Conservation (phyloP, 2,329 filamentous ascomycete genomes). For the Botrytis fabae region DNA sequence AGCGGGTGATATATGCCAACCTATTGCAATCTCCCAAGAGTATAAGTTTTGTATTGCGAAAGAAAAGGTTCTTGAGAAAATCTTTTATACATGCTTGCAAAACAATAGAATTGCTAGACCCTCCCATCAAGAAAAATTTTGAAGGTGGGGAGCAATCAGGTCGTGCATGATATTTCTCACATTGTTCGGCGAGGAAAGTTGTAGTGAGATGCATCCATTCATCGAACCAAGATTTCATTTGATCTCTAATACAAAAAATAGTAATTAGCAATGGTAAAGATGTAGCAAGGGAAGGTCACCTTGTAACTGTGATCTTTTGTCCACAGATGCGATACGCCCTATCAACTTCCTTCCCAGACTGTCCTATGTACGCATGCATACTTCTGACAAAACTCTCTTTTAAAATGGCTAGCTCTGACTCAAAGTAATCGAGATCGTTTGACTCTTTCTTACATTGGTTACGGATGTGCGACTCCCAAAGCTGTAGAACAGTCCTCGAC, state of each 20-base stretch:
- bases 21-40: not conserved
- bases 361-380: not conserved
- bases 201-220: not conserved
- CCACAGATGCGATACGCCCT: not conserved
- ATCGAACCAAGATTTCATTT: slow-evolving; percentile 4
- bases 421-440: not conserved
- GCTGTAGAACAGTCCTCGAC: not conserved
- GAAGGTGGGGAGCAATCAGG: not conserved
- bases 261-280: not conserved
- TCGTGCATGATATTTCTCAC: slow-evolving; percentile 2
- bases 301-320: slow-evolving; percentile 6
- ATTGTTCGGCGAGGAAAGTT: not conserved
- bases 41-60: not conserved
- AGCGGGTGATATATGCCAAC: not conserved
- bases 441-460: not conserved
- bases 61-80: not conserved
- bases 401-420: not conserved
- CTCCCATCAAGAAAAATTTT: slow-evolving; percentile 1
- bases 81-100: not conserved
- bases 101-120: not conserved
- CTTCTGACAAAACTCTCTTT: not conserved
- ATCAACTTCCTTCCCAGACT: not conserved
- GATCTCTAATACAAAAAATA: slow-evolving; percentile 2
- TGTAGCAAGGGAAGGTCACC: not conserved
- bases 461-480: not conserved